These are phyloP conservation scores for Candida arabinofermentans DNA, from an alignment of 805 yeast species.

Conservation along the genomic window DNA sequence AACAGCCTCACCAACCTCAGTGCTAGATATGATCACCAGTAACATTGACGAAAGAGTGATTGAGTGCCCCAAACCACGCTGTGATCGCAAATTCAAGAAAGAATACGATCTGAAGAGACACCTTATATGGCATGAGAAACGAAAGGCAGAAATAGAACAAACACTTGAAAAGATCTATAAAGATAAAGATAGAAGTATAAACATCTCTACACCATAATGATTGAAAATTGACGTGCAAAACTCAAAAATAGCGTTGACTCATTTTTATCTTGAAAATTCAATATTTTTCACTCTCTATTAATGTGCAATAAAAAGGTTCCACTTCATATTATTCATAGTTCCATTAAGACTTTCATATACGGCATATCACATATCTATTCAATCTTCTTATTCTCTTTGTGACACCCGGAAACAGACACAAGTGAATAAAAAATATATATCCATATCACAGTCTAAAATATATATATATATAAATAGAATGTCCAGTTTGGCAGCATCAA, in stretches of 20 bases:
- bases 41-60: constrained; percentile 35
- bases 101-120: constrained; percentile 47
- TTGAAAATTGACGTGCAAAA: no score
- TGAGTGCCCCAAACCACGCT: constrained; percentile 45
- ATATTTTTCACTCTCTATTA: no score
- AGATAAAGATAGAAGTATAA: neutral
- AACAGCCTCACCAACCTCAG: constrained; percentile 40
- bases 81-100: constrained; percentile 51
- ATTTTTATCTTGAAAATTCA: no score
- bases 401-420: no score
- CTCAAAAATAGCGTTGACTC: no score
- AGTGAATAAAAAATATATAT: no score
- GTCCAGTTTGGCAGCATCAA: constrained; percentile 22
- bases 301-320: no score
- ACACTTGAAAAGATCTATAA: constrained; percentile 8
- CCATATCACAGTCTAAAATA: neutral
- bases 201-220: no score
- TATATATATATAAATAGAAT: constrained; percentile 1
- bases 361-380: no score
- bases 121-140: constrained; percentile 46
- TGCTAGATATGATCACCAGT: constrained; percentile 35
- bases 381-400: no score
- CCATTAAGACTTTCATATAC: no score
- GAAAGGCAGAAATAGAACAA: constrained; percentile 11
- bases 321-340: no score